Percentiles rank a stretch among this genome's conserved stretches.
phyloP scores from a whole-genome alignment of 1,284 basidiomycete genomes.

The Ganoderma sinense region DNA sequence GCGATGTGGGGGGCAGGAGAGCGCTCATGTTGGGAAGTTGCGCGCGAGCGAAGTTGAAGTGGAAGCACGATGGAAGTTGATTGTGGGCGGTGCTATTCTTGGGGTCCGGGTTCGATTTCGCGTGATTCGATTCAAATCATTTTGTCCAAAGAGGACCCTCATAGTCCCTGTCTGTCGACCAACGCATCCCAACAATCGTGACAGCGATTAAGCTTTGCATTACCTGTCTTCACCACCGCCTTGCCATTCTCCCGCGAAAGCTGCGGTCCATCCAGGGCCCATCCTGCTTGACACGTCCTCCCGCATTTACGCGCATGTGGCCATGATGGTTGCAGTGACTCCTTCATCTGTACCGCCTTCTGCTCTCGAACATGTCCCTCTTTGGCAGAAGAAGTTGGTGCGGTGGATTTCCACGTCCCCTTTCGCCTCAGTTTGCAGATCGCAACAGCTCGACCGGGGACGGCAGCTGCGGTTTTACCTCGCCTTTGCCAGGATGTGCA shows the following conservation, averaged over 20 bases:
- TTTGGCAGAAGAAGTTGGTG: neutral
- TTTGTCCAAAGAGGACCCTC: too few species aligned
- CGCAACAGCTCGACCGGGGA: neutral
- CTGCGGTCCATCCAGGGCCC: neutral
- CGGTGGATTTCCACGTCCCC: neutral
- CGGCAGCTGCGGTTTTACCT: neutral
- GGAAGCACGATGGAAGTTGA: too few species aligned
- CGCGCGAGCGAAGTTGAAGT: too few species aligned
- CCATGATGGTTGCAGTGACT: neutral
- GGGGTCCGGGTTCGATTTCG: too few species aligned
- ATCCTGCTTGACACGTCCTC: neutral
- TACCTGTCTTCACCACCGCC: too few species aligned
- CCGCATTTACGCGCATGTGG: neutral
- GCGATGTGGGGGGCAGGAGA: too few species aligned
- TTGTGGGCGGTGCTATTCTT: too few species aligned
- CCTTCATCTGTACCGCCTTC: neutral
- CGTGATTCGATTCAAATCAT: too few species aligned
- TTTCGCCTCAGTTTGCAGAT: neutral
- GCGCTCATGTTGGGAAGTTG: too few species aligned
- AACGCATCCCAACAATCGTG: too few species aligned
- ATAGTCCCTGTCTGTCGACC: too few species aligned
- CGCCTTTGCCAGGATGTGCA: neutral
- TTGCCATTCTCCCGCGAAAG: neutral
- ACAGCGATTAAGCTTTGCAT: too few species aligned
- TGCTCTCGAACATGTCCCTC: neutral